These are phyloP conservation scores for Hypoxylon sp. DNA, from an alignment of 2,329 filamentous ascomycete genomes.

Conservation along the genomic window DNA sequence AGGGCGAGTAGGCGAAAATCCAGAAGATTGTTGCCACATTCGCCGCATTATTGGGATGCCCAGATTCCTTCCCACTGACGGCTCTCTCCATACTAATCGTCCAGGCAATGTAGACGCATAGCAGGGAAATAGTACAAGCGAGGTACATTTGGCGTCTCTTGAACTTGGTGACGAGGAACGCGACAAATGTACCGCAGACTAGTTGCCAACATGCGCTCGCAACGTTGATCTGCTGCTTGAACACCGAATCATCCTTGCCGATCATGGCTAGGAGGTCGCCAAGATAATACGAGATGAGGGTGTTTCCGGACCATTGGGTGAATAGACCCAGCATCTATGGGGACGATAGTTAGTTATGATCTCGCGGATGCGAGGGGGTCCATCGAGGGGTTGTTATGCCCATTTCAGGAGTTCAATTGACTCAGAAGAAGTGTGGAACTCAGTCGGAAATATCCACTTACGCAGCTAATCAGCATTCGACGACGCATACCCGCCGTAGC, in stretches of 20 bases:
- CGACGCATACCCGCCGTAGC: conserved; percentile 58
- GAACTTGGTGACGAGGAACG: conserved; percentile 58
- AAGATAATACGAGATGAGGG: conserved; percentile 59
- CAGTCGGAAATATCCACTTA: conserved; percentile 43
- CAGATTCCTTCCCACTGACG: conserved; percentile 52
- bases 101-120: conserved; percentile 64
- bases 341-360: background rate
- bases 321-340: conserved; percentile 40
- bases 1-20: conserved; percentile 70
- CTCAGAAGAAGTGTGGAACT: too few relatives aligned
- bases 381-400: background rate
- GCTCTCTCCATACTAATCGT: conserved; percentile 61
- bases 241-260: conserved; percentile 57
- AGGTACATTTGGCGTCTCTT: conserved; percentile 56
- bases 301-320: conserved; percentile 56
- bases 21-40: conserved; percentile 63
- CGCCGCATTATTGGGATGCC: conserved; percentile 46
- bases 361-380: background rate
- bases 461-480: conserved; percentile 55
- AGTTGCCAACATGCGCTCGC: conserved; percentile 61
- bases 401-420: background rate
- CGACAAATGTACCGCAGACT: conserved; percentile 58
- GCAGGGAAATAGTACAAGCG: conserved; percentile 58
- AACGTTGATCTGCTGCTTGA: conserved; percentile 63
- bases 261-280: conserved; percentile 60